phyloP scores from a whole-genome alignment of 768 basidiomycete species.

The Boletus reticulatus region DNA sequence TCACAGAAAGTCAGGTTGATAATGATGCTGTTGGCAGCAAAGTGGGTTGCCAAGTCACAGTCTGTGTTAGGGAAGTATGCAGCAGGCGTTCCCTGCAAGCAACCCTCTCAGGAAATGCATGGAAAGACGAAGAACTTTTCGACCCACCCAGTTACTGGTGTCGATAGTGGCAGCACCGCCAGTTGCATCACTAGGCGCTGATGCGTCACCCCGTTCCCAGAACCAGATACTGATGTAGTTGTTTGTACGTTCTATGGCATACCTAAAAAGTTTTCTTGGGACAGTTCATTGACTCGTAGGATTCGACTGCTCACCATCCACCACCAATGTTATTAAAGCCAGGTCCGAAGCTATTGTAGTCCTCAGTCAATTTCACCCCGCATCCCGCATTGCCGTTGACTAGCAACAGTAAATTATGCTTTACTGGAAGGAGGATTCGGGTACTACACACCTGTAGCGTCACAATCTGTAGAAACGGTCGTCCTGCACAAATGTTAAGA shows the following conservation, averaged over 20 bases:
- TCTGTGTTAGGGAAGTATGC: constrained; percentile 39
- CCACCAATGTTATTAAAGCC: constrained; percentile 36
- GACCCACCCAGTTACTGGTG: constrained; percentile 24
- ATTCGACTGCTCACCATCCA: constrained; percentile 34
- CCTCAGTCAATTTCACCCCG: constrained; percentile 28
- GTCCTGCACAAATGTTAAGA: constrained; percentile 13
- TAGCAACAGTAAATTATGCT: constrained; percentile 2
- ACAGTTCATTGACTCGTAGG: background rate
- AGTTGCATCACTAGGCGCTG: constrained; percentile 35
- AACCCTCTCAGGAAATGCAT: too few relatives aligned
- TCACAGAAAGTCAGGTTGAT: constrained; percentile 34
- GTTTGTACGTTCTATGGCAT: constrained; percentile 37
- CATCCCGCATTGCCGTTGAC: constrained; percentile 38
- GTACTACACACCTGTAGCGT: constrained; percentile 15
- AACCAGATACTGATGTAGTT: constrained; percentile 39
- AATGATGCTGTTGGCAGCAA: constrained; percentile 33
- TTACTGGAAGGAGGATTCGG: background rate
- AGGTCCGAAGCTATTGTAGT: constrained; percentile 26
- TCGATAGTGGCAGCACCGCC: constrained; percentile 17
- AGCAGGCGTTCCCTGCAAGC: constrained; percentile 30
- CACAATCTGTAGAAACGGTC: constrained; percentile 22
- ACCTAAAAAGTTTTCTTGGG: constrained; percentile 22
- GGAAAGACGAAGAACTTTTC: background rate
- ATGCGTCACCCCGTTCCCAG: constrained; percentile 35
- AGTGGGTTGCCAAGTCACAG: constrained; percentile 39